phyloP scores from a whole-genome alignment of 805 yeast genomes.

The Cyberlindnera euphorbiae region DNA sequence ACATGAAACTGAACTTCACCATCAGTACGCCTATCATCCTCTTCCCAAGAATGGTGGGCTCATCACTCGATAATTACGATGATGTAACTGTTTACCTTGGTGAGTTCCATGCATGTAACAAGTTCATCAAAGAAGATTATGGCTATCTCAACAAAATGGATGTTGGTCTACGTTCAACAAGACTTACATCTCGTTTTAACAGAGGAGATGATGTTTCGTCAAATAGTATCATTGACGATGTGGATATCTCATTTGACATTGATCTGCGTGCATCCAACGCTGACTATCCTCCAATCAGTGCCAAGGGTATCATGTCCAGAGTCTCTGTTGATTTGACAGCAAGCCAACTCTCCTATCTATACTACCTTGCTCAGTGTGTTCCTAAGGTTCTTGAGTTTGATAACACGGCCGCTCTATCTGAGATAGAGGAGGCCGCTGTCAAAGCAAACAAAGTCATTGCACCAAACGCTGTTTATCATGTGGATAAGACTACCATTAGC shows the following conservation, averaged over 20 bases:
- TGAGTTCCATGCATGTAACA: slow-evolving; percentile 68
- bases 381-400: slow-evolving; percentile 48
- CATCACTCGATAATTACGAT: slow-evolving; percentile 44
- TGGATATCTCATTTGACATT: slow-evolving; percentile 58
- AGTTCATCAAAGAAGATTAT: slow-evolving; percentile 35
- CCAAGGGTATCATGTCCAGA: slow-evolving; percentile 58
- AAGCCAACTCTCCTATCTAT: slow-evolving; percentile 55
- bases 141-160: slow-evolving; percentile 48
- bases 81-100: slow-evolving; percentile 72
- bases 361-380: slow-evolving; percentile 50
- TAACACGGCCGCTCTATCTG: slow-evolving; percentile 39
- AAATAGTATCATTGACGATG: slow-evolving; percentile 59
- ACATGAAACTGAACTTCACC: slow-evolving; percentile 64
- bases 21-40: slow-evolving; percentile 79
- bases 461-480: slow-evolving; percentile 28
- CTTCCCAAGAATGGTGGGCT: slow-evolving; percentile 58
- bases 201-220: slow-evolving; percentile 35
- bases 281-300: slow-evolving; percentile 42
- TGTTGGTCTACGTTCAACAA: slow-evolving; percentile 70
- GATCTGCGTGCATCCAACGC: slow-evolving; percentile 43
- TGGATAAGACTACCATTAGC: slow-evolving; percentile 8
- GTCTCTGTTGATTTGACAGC: slow-evolving; percentile 67
- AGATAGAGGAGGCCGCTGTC: slow-evolving; percentile 58
- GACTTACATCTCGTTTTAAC: slow-evolving; percentile 57
- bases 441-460: slow-evolving; percentile 52